Evolutionary conservation across 441 rosid species (phyloP), one percentile per base, ranked within the genome.

Genomic region (Populus hybrid): DNA sequence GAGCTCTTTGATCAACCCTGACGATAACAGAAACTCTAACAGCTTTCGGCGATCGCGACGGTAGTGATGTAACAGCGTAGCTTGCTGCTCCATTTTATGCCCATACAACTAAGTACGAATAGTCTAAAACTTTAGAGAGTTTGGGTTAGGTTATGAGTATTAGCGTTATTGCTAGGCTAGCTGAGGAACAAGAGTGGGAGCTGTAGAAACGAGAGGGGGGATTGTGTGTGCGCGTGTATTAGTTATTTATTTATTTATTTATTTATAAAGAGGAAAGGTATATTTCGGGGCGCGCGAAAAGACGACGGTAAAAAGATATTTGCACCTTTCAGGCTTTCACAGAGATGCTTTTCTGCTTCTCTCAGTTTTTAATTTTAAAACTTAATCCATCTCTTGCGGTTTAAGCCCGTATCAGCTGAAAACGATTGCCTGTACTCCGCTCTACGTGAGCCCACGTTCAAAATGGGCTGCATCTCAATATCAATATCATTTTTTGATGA

Each of bases 11-110:
- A 91, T 83, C 71, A 83, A 83, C 50, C 91, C 93, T 36, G 98
- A 88, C 0, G 97, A 84, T 23, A 94, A 71, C 70, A 94, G 86
- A 81, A 89, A 94, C 84, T 89, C 90, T 42, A 96, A 36, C 23
- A 96, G 93, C 90, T 91, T 91, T 75, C 95, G 97, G 78, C 98
- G 98, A 91, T 96, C 98, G 76, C 83, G 79, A 79, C 98, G 92
- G 91, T 94, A 91, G 46, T 86, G 91, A 8, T 85, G 83, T 78
- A 92, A 68, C 72, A 89, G 84, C 78, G 88, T 81, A 28, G 85
- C 72, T 64, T 78, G 83, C 76, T 83, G 86, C 89, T 87, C 86
- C 35, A 67, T 24, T 36, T 30, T 67, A 69, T 73, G 46, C 26
- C 71, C 38, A 32, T 53, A 35, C 53, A 21, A 11, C 61, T 64